Base-by-base conservation (phyloP, 192 early-diverging fungal species). In the Diversispora epigaea region DNA sequence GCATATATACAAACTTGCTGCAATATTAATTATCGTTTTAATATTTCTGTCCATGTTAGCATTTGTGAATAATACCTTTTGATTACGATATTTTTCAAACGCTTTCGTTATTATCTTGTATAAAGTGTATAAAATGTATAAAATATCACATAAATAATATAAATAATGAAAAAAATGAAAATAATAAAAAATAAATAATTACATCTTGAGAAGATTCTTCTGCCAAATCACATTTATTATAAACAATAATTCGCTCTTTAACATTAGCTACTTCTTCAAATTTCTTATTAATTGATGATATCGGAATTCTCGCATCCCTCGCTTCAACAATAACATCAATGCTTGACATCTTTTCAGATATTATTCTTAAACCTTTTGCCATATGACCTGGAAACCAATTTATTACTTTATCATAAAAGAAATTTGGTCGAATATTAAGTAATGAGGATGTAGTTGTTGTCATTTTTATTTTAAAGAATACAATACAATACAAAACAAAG, bases 181-280 rank as follows among this genome's bases (percentile, higher is more conserved):
- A 32, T 32, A 32, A 32, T 32, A 32, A 3, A 45, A 57, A 73
- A 46, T 17, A 12, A 43, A 25, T 19, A 39, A 77, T 74, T 78
- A 81, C 79, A 6, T 76, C 76, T 46, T 82, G 76, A n/a, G 84
- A 84, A n/a, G 74, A 65, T 7, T 85, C 81, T 63, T 93, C 89
- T 0, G 95, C 93, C 41, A 99, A 82, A 81, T 99, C 97, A 32
- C 83, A 79, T 82, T 97, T 99, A 86, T 97, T 99, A 85, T 95
- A 96, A 8, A 97, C 89, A 19, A 99, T 86, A 3, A 97, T 77
- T 7, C 93, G 84, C 12, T 90, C 84, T 65, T 92, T 87, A 45
- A 77, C 68, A 19, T 89, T 88, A 41, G 89, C 81, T 19, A 91
- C 82, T 41, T 84, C 76, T 86, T 92, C 87, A 76, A 96, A 91